These are phyloP conservation scores for Paramecium sexaurelia DNA, from an alignment of 73 alveolate genomes.

Conservation along the genomic window DNA sequence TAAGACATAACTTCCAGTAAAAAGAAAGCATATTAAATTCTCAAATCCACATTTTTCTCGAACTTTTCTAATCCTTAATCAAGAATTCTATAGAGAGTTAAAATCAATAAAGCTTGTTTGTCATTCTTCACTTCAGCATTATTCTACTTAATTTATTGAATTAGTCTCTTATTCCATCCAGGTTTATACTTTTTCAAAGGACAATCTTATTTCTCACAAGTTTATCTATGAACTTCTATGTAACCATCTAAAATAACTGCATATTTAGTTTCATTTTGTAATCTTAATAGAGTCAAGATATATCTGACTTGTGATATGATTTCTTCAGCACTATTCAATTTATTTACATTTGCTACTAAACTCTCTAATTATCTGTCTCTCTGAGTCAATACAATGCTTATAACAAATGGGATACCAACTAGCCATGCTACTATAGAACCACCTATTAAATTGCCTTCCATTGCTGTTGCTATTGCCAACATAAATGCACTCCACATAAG, in stretches of 20 bases:
- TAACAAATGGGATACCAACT: slow-evolving; percentile 34
- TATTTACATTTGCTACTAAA: slow-evolving; percentile 29
- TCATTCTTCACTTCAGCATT: slow-evolving; percentile 14
- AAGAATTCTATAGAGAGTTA: not conserved
- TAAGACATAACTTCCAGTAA: not conserved
- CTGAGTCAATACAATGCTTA: not conserved
- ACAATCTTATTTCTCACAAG: slow-evolving; percentile 12
- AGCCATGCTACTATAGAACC: slow-evolving; percentile 36
- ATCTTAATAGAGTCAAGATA: not conserved
- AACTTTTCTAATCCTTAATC: slow-evolving; percentile 40
- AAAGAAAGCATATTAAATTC: slow-evolving; percentile 32
- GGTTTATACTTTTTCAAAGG: slow-evolving; percentile 19
- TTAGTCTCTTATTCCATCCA: slow-evolving; percentile 34
- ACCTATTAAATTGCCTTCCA: slow-evolving; percentile 40
- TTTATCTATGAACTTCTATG: slow-evolving; percentile 15
- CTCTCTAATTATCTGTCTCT: slow-evolving; percentile 22
- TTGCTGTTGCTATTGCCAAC: slow-evolving; percentile 36
- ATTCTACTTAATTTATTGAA: not conserved
- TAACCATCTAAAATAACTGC: slow-evolving; percentile 48
- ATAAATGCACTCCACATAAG: slow-evolving; percentile 29
- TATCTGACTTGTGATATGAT: not conserved
- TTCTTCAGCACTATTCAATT: slow-evolving; percentile 43
- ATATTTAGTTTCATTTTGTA: slow-evolving; percentile 18
- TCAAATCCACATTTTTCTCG: slow-evolving; percentile 37
- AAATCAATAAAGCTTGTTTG: not conserved